Evolutionary conservation across 768 basidiomycete genomes (phyloP).

Genomic region (Pulveroboletus sp.): DNA sequence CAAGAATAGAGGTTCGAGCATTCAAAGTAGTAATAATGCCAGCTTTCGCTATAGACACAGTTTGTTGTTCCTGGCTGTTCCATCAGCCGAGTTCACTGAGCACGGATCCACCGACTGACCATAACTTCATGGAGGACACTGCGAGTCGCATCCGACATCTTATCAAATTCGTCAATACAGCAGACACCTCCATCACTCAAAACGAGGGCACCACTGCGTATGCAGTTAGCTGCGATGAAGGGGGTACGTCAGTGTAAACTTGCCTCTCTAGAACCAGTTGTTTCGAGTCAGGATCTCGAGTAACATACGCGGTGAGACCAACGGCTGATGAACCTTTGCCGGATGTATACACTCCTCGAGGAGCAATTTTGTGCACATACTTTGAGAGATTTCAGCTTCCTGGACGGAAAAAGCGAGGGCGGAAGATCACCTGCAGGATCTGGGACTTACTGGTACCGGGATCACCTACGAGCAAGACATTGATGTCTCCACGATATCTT

Average conservation of each 20-base stretch:
- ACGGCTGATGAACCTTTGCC: slow-evolving; percentile 99
- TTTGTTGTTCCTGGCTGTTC: slow-evolving; percentile 89
- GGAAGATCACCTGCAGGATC: slow-evolving; percentile 68
- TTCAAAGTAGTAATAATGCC: slow-evolving; percentile 99
- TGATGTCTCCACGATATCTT: slow-evolving; percentile 96
- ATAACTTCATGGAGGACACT: slow-evolving; percentile 99
- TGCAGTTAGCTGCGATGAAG: slow-evolving; percentile 1
- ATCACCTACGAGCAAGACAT: slow-evolving; percentile 94
- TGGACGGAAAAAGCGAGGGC: not conserved
- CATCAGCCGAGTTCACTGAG: not conserved
- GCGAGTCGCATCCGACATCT: slow-evolving; percentile 96
- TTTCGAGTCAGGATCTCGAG: slow-evolving; percentile 96
- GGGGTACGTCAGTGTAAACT: slow-evolving; percentile 6
- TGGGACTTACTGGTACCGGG: slow-evolving; percentile 97
- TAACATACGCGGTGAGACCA: slow-evolving; percentile 97
- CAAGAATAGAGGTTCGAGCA: slow-evolving; percentile 95
- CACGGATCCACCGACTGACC: slow-evolving; percentile 42
- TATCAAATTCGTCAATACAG: slow-evolving; percentile 99
- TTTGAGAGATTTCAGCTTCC: slow-evolving; percentile 27
- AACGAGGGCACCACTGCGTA: slow-evolving; percentile 80
- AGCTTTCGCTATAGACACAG: slow-evolving; percentile 97
- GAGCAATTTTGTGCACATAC: slow-evolving; percentile 99
- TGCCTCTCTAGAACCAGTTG: slow-evolving; percentile 96
- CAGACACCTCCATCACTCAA: slow-evolving; percentile 95
- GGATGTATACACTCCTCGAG: slow-evolving; percentile 94